Evolutionary conservation across 768 basidiomycete genomes (phyloP).

Genomic region (Collybia nuda): DNA sequence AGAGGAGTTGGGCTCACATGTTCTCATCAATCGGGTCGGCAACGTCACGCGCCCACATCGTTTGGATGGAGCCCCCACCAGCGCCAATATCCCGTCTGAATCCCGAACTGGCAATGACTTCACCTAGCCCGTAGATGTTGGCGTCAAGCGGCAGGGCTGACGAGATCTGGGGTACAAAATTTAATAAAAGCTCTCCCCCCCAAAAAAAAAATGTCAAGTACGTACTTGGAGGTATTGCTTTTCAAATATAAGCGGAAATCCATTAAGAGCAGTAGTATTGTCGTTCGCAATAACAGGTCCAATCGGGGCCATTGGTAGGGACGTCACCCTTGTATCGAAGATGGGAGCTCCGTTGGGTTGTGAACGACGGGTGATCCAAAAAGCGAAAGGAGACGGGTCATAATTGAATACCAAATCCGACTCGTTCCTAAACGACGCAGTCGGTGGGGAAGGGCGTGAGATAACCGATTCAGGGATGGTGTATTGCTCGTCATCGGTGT

Average conservation of each 20-base stretch:
- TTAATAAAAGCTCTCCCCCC: background rate
- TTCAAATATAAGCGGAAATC: slow-evolving; percentile 74
- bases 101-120: slow-evolving; percentile 68
- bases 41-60: slow-evolving; percentile 64
- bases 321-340: slow-evolving; percentile 68
- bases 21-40: slow-evolving; percentile 68
- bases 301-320: slow-evolving; percentile 60
- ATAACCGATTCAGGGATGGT: slow-evolving; percentile 55
- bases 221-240: slow-evolving; percentile 74
- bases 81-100: slow-evolving; percentile 61
- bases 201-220: background rate
- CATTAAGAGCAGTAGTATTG: slow-evolving; percentile 55
- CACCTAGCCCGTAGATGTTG: slow-evolving; percentile 80
- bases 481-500: slow-evolving; percentile 62
- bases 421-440: slow-evolving; percentile 27
- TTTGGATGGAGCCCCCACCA: slow-evolving; percentile 61
- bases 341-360: slow-evolving; percentile 52
- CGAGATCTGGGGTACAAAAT: slow-evolving; percentile 40
- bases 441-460: slow-evolving; percentile 36
- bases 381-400: slow-evolving; percentile 64
- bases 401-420: slow-evolving; percentile 75
- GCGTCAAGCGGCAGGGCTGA: slow-evolving; percentile 64
- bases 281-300: slow-evolving; percentile 52
- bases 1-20: slow-evolving; percentile 39
- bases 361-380: slow-evolving; percentile 76